Percentiles rank a stretch among this genome's conserved stretches.
These are phyloP conservation scores for Colletotrichum paranaense DNA, from an alignment of 2,329 filamentous ascomycete species.

Conservation along the genomic window DNA sequence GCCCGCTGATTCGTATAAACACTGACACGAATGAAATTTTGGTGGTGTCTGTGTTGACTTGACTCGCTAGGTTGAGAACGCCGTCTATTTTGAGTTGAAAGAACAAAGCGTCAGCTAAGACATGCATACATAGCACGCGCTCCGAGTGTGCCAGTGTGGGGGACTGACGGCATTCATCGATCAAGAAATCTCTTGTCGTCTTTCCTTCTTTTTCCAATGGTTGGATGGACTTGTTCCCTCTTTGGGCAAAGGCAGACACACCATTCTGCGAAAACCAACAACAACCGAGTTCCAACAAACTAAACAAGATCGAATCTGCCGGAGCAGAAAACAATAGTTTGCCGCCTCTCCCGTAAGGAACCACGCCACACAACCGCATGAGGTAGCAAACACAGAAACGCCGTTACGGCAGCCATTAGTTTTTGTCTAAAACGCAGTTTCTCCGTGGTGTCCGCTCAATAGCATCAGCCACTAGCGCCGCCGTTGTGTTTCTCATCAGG, in stretches of 20 bases:
- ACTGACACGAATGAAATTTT: not conserved
- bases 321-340: not conserved
- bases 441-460: slow-evolving; percentile 12
- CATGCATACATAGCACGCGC: not conserved
- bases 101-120: not conserved
- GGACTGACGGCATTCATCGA: not conserved
- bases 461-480: slow-evolving; percentile 20
- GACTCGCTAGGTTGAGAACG: not conserved
- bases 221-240: slow-evolving; percentile 17
- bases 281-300: not conserved
- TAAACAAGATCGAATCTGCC: not conserved
- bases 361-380: not conserved
- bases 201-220: slow-evolving; percentile 6
- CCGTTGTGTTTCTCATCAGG: slow-evolving; percentile 9
- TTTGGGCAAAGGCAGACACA: slow-evolving; percentile 1
- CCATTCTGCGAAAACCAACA: not conserved
- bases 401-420: no score
- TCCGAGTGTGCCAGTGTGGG: not conserved
- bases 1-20: not conserved
- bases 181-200: not conserved
- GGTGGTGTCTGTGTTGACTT: not conserved
- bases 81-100: slow-evolving; percentile 12
- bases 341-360: slow-evolving; percentile 18
- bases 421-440: not conserved
- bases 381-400: not conserved